Percentiles rank a stretch among this genome's conserved stretches.
These are phyloP conservation scores for Trifolium dubium DNA, from an alignment of 306 rosid genomes.

Conservation along the genomic window DNA sequence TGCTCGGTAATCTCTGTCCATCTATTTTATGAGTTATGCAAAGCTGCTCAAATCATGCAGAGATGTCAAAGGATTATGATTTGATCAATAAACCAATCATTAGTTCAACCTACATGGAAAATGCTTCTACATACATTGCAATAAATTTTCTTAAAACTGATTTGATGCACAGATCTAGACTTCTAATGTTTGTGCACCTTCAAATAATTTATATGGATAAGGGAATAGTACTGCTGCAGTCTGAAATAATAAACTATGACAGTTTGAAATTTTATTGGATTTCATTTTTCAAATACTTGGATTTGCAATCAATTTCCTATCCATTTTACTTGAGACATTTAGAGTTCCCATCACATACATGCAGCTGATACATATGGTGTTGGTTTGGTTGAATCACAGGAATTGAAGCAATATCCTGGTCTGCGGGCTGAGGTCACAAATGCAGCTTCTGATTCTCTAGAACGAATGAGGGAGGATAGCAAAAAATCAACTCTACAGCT, in stretches of 20 bases:
- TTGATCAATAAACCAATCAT: background rate
- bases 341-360: background rate
- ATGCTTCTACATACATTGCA: background rate
- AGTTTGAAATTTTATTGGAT: background rate
- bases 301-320: background rate
- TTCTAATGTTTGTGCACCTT: background rate
- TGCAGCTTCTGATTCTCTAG: constrained; percentile 82
- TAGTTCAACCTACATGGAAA: background rate
- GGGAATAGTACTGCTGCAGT: too few relatives aligned
- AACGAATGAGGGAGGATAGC: constrained; percentile 89
- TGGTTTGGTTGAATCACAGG: constrained; percentile 55
- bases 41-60: background rate
- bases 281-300: constrained; percentile 2
- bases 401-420: constrained; percentile 88
- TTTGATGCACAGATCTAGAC: background rate
- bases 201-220: too few relatives aligned
- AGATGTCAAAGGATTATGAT: background rate
- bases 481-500: constrained; percentile 80
- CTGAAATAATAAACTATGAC: too few relatives aligned
- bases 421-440: constrained; percentile 85
- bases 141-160: background rate
- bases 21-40: background rate
- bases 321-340: background rate
- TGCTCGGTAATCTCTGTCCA: background rate
- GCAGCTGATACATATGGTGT: constrained; percentile 11